Base-by-base conservation (phyloP, 2,329 filamentous ascomycete genomes). In the Phaeosphaeria sp. region DNA sequence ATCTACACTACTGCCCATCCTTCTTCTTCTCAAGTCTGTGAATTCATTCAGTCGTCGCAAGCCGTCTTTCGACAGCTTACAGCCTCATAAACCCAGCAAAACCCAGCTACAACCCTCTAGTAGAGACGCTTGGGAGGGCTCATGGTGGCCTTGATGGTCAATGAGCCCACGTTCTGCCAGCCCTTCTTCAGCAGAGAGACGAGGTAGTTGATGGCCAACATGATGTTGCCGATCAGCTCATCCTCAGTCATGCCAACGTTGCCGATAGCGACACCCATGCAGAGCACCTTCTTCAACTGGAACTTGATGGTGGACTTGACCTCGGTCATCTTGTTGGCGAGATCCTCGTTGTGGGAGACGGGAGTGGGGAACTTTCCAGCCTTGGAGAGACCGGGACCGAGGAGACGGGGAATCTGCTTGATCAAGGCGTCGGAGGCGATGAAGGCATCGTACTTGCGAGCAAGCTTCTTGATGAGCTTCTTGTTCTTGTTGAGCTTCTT, bases 401-500 rank as follows among this genome's bases (percentile, higher is more conserved):
- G 86, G 82, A 99, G 93, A 97, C 95, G 95, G 76, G 95, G 95
- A 77, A 99, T 98, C 88, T 97, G 93, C 91, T 97, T 97, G 90
- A 99, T 97, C 79, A 99, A 86, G 78, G 91, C 86, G 80, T 99
- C 95, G 80, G 94, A 98, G 81, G 95, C 91, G 80, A 99, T 84
- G 86, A 99, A 99, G 75, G 95, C 95, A 84, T 99, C 95, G 90
- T 99, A 98, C 88, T 99, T 99, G 89, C 93, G 93, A 68, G 95
- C 95, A 72, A 99, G 91, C 91, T 99, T 99, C 93, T 99, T 99
- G 90, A 99, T 97, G 79, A 98, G 90, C 91, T 99, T 99, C 92
- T 99, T 98, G 92, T 99, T 99, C 92, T 99, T 99, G 91, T 99
- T 99, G 74, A 99, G 92, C 91, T 99, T 99, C 92, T 99, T 99